phyloP scores from a whole-genome alignment of 1,139 yeast genomes.

The Zhuliangozyma blackwelliae region DNA sequence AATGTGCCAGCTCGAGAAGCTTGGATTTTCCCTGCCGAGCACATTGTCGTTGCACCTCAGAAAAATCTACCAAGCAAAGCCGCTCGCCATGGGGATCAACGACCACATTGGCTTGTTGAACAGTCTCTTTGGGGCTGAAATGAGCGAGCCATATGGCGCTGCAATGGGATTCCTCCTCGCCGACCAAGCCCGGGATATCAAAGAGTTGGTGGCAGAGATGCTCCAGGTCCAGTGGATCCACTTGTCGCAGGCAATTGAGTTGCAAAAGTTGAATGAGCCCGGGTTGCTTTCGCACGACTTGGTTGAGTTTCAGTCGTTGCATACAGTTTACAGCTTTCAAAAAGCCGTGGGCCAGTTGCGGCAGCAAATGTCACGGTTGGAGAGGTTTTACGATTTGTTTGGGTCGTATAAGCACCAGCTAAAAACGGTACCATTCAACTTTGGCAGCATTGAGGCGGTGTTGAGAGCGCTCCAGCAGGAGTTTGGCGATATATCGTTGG shows the following conservation, averaged over 20 bases:
- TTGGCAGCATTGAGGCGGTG: conserved; percentile 10
- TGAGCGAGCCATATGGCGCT: conserved; percentile 22
- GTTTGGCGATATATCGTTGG: conserved; percentile 38
- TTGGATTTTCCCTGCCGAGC: conserved; percentile 59
- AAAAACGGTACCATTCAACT: conserved; percentile 23
- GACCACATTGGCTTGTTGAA: conserved; percentile 40
- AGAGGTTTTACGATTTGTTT: conserved; percentile 18
- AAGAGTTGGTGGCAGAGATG: conserved; percentile 20
- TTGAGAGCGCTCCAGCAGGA: conserved; percentile 36
- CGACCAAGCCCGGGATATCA: conserved; percentile 31
- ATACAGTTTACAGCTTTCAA: conserved; percentile 38
- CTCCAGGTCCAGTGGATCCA: conserved; percentile 51
- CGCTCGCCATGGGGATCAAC: conserved; percentile 51
- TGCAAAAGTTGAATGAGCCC: conserved; percentile 15
- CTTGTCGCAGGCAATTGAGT: conserved; percentile 48
- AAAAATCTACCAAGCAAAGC: conserved; percentile 48
- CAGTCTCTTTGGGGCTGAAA: conserved; percentile 18
- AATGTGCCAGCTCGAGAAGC: conserved; percentile 45
- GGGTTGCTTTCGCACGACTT: conserved; percentile 16
- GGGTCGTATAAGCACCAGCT: conserved; percentile 20
- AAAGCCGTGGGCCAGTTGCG: conserved; percentile 20
- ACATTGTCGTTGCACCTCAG: conserved; percentile 29
- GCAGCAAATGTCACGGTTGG: conserved; percentile 31
- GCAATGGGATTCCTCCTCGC: conserved; percentile 42
- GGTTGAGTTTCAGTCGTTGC: conserved; percentile 38